phyloP scores from a whole-genome alignment of 768 basidiomycete genomes.

The Cubamyces sp. region DNA sequence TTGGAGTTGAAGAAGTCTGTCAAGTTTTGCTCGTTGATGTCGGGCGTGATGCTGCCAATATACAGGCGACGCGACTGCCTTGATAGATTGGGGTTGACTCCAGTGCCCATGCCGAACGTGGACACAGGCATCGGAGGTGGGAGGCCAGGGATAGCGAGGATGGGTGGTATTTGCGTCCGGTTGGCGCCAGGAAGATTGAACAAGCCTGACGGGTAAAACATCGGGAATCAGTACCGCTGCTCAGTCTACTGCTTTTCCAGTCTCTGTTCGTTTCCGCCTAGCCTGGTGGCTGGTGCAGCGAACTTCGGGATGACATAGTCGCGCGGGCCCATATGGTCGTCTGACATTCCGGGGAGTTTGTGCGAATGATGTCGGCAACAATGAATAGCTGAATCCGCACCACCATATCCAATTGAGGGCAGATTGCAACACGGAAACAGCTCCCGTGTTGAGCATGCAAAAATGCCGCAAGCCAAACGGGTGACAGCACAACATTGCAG shows the following conservation, averaged over 20 bases:
- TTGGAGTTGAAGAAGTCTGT: conserved; percentile 94
- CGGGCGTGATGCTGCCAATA: conserved; percentile 94
- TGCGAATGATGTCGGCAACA: background rate
- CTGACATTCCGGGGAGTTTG: background rate
- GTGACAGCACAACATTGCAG: conserved; percentile 4
- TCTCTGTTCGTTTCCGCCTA: background rate
- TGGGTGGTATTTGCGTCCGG: conserved; percentile 83
- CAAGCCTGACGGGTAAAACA: conserved; percentile 59
- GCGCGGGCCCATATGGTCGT: background rate
- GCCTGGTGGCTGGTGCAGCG: background rate
- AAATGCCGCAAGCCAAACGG: background rate
- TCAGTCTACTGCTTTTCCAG: background rate
- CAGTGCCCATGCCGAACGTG: conserved; percentile 85
- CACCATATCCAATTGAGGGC: background rate
- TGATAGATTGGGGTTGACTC: conserved; percentile 85
- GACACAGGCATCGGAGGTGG: conserved; percentile 84
- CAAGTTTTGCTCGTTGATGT: conserved; percentile 91
- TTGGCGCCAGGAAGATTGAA: conserved; percentile 97
- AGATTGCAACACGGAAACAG: background rate
- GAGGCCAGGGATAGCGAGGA: conserved; percentile 78
- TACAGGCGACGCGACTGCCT: conserved; percentile 95
- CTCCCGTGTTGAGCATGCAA: background rate
- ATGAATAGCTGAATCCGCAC: background rate
- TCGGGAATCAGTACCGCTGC: background rate
- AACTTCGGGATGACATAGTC: background rate